A percentile compares a stretch with the other conserved stretches of the same genome.
These are phyloP conservation scores for Ceratobasidium sp. DNA, from an alignment of 1,284 basidiomycete genomes.

Conservation along the genomic window DNA sequence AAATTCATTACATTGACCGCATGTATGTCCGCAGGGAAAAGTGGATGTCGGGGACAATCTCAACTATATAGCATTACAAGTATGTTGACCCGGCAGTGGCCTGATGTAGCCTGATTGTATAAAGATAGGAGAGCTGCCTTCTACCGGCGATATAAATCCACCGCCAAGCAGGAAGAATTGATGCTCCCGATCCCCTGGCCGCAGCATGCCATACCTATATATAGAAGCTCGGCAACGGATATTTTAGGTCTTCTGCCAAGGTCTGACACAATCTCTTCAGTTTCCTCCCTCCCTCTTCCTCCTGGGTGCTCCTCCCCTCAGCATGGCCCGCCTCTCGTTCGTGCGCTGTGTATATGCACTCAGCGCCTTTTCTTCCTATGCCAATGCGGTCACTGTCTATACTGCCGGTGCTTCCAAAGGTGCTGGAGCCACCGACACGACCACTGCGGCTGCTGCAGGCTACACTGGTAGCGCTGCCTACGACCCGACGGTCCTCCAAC, in stretches of 20 bases:
- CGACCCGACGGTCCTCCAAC: slow-evolving; percentile 45
- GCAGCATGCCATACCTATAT: not conserved
- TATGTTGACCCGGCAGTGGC: too few species aligned
- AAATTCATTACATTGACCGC: not conserved
- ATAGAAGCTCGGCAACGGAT: not conserved
- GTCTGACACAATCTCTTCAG: not conserved
- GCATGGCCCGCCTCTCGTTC: slow-evolving; percentile 39
- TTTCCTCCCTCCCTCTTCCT: not conserved
- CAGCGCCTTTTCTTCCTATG: slow-evolving; percentile 1
- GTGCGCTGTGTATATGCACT: slow-evolving; percentile 21
- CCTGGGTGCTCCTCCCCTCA: not conserved
- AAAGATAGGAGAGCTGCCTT: not conserved
- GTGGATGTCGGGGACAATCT: not conserved
- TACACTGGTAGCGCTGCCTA: slow-evolving; percentile 35
- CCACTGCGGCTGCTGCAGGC: not conserved
- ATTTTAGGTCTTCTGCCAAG: slow-evolving; percentile 3
- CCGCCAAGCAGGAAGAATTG: not conserved
- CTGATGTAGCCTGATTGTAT: too few species aligned
- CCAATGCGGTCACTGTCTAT: slow-evolving; percentile 33
- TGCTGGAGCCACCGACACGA: slow-evolving; percentile 21
- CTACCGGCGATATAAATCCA: not conserved
- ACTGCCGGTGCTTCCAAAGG: not conserved
- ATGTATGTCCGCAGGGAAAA: too few species aligned
- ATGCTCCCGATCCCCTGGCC: not conserved
- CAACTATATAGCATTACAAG: too few species aligned